Evolutionary conservation across 1,139 yeast species (phyloP).

Genomic region (Torulaspora globosa): DNA sequence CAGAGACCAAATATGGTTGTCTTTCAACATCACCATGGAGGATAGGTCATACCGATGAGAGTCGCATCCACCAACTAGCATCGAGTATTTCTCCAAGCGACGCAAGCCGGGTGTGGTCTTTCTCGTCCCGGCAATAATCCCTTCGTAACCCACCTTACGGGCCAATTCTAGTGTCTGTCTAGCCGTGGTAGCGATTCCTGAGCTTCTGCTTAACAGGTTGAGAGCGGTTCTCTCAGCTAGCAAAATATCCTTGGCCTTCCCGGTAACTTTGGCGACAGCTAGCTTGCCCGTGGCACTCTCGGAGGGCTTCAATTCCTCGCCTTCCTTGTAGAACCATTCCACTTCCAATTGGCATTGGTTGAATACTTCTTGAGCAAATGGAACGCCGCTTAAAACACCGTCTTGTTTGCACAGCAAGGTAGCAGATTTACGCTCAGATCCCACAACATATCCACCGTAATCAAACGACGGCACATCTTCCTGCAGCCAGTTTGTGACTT

Average conservation of each 20-base stretch:
- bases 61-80: conserved; percentile 94
- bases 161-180: conserved; percentile 57
- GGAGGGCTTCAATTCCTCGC: conserved; percentile 52
- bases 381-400: conserved; percentile 84
- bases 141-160: conserved; percentile 65
- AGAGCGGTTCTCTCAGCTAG: conserved; percentile 85
- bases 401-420: conserved; percentile 74
- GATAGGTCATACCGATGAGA: conserved; percentile 88
- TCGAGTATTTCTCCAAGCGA: conserved; percentile 81
- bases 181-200: conserved; percentile 88
- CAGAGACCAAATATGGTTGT: conserved; percentile 87
- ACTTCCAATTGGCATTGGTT: conserved; percentile 66
- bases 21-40: conserved; percentile 94
- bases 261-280: conserved; percentile 72
- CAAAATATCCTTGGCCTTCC: conserved; percentile 73
- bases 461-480: conserved; percentile 95
- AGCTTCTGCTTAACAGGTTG: conserved; percentile 73
- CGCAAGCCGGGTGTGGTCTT: conserved; percentile 97
- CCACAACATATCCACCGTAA: conserved; percentile 94
- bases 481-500: conserved; percentile 66
- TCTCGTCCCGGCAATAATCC: conserved; percentile 93
- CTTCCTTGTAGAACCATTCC: conserved; percentile 73
- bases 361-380: conserved; percentile 85
- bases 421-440: conserved; percentile 65
- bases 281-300: conserved; percentile 48